Conservation (phyloP, 1,139 yeast genomes). For the Hemisphaericaspora xylanilytica region DNA sequence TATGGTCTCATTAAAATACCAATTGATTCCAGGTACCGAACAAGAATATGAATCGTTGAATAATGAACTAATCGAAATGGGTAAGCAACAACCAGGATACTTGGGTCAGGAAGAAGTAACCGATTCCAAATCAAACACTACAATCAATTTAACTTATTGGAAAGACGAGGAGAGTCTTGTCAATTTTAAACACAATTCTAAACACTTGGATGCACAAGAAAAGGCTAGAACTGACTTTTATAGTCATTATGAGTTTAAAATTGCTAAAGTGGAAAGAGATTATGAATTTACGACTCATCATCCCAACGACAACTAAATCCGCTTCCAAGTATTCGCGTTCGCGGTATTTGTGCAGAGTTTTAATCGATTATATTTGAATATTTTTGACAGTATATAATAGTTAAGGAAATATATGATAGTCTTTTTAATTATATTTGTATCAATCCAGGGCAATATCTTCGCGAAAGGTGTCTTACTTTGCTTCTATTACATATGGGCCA, state of each 20-base stretch:
- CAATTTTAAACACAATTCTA: slow-evolving; percentile 15
- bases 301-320: neutral
- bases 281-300: slow-evolving; percentile 10
- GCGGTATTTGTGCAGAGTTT: neutral
- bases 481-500: too few relatives aligned
- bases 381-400: too few relatives aligned
- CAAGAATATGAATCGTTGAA: slow-evolving; percentile 11
- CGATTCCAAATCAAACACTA: slow-evolving; percentile 11
- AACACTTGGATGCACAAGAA: slow-evolving; percentile 17
- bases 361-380: too few relatives aligned
- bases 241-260: slow-evolving; percentile 12
- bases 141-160: slow-evolving; percentile 21
- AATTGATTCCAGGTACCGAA: slow-evolving; percentile 3
- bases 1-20: slow-evolving; percentile 16
- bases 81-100: slow-evolving; percentile 14
- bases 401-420: too few relatives aligned
- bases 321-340: neutral
- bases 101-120: slow-evolving; percentile 18
- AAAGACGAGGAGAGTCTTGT: slow-evolving; percentile 12
- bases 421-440: too few relatives aligned
- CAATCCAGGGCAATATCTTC: too few relatives aligned
- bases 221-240: slow-evolving; percentile 15
- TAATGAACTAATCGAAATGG: slow-evolving; percentile 13
- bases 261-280: slow-evolving; percentile 17
- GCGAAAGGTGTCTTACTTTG: too few relatives aligned